Conservation (phyloP, 2,329 filamentous ascomycete species). For the Atkinsonella texensis region DNA sequence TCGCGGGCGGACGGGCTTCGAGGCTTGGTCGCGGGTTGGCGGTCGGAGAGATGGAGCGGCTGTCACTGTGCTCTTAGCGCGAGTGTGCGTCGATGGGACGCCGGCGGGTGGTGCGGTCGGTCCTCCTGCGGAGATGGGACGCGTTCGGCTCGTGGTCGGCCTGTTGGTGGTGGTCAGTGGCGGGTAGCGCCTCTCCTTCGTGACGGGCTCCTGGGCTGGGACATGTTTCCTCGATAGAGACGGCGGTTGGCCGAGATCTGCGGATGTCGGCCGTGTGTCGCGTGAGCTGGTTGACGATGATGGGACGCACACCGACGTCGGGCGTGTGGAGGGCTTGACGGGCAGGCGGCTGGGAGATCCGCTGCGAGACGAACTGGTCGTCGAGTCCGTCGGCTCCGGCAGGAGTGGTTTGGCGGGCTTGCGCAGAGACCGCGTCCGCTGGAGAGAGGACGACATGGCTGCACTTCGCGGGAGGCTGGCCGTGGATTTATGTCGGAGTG, state of each 20-base stretch:
- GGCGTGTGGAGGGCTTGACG: slow-evolving; percentile 29
- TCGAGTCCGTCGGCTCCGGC: slow-evolving; percentile 7
- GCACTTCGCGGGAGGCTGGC: background rate
- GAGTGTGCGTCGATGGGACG: slow-evolving; percentile 14
- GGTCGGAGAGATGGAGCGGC: slow-evolving; percentile 19
- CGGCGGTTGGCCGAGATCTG: slow-evolving; percentile 10
- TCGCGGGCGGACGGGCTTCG: background rate
- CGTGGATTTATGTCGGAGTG: background rate
- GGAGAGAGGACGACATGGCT: slow-evolving; percentile 9
- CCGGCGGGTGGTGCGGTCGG: slow-evolving; percentile 10
- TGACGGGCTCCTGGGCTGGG: slow-evolving; percentile 6
- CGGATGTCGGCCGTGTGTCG: slow-evolving; percentile 6
- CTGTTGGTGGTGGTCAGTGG: slow-evolving; percentile 22
- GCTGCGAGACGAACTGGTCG: slow-evolving; percentile 19
- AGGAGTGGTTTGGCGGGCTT: slow-evolving; percentile 12
- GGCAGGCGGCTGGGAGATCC: slow-evolving; percentile 39
- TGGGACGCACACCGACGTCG: slow-evolving; percentile 14
- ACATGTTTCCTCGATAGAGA: slow-evolving; percentile 11
- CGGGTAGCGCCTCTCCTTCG: slow-evolving; percentile 20
- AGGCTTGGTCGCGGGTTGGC: slow-evolving; percentile 13
- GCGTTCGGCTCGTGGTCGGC: slow-evolving; percentile 11
- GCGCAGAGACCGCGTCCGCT: slow-evolving; percentile 27
- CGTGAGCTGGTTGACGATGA: slow-evolving; percentile 7
- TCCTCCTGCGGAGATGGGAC: slow-evolving; percentile 20
- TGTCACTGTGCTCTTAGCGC: slow-evolving; percentile 22